phyloP scores from a whole-genome alignment of 139 green algal species.

The Pleodorina starrii region DNA sequence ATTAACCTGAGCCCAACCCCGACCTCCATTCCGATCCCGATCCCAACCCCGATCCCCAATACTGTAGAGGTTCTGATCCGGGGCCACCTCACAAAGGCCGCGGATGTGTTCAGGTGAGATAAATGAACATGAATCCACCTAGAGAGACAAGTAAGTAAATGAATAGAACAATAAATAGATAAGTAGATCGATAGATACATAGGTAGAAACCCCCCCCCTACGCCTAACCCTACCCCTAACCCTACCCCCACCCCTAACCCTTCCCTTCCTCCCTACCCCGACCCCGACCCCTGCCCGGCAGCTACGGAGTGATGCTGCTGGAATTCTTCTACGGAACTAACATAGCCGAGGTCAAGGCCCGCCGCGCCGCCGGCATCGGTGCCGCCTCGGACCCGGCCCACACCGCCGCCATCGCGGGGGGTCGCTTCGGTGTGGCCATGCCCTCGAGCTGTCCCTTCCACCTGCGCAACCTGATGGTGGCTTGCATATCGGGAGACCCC shows the following conservation, averaged over 20 bases:
- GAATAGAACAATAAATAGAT: too few relatives aligned
- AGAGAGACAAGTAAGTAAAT: too few relatives aligned
- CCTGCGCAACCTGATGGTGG: conserved; percentile 10
- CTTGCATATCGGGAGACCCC: background rate
- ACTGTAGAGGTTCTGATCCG: conserved; percentile 36
- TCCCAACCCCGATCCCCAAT: too few relatives aligned
- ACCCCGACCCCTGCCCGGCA: too few relatives aligned
- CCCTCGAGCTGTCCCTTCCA: conserved; percentile 13
- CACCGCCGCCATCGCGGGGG: conserved; percentile 1
- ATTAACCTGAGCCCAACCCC: background rate
- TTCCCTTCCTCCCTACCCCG: too few relatives aligned
- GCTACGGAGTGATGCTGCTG: conserved; percentile 42
- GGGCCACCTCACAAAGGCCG: background rate
- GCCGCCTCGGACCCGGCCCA: background rate
- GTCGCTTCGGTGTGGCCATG: conserved; percentile 17
- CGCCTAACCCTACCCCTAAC: too few relatives aligned
- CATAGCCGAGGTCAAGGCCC: conserved; percentile 8
- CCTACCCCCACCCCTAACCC: too few relatives aligned
- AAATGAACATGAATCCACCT: too few relatives aligned
- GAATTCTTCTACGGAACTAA: conserved; percentile 28
- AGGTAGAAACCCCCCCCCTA: too few relatives aligned
- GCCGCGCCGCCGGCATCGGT: background rate
- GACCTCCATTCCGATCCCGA: background rate
- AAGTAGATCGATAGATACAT: too few relatives aligned
- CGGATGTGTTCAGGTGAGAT: conserved; percentile 35